phyloP scores from a whole-genome alignment of 441 rosid species.

The Mallotus repandus region DNA sequence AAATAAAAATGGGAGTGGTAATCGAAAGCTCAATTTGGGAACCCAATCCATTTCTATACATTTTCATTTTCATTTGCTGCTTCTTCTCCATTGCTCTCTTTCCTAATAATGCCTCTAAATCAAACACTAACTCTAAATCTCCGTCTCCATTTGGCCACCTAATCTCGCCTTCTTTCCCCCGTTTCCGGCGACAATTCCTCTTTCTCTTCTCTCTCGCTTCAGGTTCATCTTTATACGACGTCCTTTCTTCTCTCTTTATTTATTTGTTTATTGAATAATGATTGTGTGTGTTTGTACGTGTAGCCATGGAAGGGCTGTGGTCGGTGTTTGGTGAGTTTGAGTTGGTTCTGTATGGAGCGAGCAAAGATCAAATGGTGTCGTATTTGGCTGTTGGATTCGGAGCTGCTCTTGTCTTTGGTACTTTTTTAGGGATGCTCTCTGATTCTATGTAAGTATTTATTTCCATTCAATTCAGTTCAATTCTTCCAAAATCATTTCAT shows the following conservation, averaged over 20 bases:
- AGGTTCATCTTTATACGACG: slow-evolving; percentile 31
- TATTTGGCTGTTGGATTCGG: slow-evolving; percentile 57
- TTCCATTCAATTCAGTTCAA: too few species aligned
- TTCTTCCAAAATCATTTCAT: too few species aligned
- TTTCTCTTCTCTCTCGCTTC: slow-evolving; percentile 69
- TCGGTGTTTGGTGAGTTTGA: slow-evolving; percentile 81
- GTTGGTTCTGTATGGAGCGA: slow-evolving; percentile 41
- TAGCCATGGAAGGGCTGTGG: slow-evolving; percentile 81
- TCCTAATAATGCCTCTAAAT: slow-evolving; percentile 42
- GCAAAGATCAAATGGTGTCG: slow-evolving; percentile 52
- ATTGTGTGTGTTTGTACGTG: not conserved
- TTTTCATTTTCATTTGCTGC: slow-evolving; percentile 59
- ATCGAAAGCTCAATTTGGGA: slow-evolving; percentile 75
- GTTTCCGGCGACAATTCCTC: slow-evolving; percentile 66
- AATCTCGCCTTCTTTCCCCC: slow-evolving; percentile 41
- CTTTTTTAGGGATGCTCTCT: slow-evolving; percentile 66
- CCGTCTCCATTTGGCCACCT: slow-evolving; percentile 47
- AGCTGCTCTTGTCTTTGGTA: slow-evolving; percentile 55
- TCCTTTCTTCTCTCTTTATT: not conserved
- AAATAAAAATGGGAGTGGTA: slow-evolving; percentile 41
- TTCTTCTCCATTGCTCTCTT: slow-evolving; percentile 51
- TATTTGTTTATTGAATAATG: not conserved
- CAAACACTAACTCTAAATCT: slow-evolving; percentile 18
- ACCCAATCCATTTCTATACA: slow-evolving; percentile 48
- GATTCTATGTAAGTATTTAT: slow-evolving; percentile 61